phyloP scores from a whole-genome alignment of 345 rosid species.

The Hibiscus mutabilis region DNA sequence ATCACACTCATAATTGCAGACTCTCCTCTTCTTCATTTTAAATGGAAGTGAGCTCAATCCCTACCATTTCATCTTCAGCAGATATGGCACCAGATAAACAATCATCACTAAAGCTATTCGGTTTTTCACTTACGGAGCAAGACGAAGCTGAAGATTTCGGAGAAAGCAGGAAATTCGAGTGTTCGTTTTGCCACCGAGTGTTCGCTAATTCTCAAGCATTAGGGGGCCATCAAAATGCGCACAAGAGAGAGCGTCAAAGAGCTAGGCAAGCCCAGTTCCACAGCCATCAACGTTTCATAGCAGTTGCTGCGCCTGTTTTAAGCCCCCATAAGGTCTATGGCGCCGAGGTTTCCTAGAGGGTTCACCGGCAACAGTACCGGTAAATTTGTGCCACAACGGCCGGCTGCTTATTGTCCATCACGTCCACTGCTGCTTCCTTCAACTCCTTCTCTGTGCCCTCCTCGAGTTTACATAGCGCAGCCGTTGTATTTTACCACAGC shows the following conservation, averaged over 20 bases:
- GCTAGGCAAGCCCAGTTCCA: constrained; percentile 33
- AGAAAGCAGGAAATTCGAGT: constrained; percentile 36
- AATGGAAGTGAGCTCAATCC: constrained; percentile 23
- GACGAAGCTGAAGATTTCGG: constrained; percentile 13
- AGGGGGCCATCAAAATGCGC: constrained; percentile 63
- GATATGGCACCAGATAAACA: not conserved
- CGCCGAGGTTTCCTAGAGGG: constrained; percentile 14
- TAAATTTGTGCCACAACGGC: constrained; percentile 6
- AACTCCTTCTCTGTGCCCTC: constrained; percentile 9
- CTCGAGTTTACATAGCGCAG: constrained; percentile 17
- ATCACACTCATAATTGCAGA: not conserved
- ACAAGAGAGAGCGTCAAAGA: constrained; percentile 53
- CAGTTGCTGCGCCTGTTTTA: constrained; percentile 22
- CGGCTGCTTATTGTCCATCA: constrained; percentile 9
- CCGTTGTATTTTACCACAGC: constrained; percentile 19
- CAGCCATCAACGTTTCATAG: constrained; percentile 15
- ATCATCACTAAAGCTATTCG: constrained; percentile 33
- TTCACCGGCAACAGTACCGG: not conserved
- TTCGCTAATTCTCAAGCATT: constrained; percentile 54
- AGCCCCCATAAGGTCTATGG: constrained; percentile 21
- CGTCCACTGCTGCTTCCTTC: constrained; percentile 15
- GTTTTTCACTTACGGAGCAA: constrained; percentile 24
- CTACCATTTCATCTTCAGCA: constrained; percentile 9
- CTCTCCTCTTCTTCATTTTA: not conserved
- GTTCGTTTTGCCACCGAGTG: constrained; percentile 43